phyloP scores from a whole-genome alignment of 164 flowering plant species.

The Stephania japonica region DNA sequence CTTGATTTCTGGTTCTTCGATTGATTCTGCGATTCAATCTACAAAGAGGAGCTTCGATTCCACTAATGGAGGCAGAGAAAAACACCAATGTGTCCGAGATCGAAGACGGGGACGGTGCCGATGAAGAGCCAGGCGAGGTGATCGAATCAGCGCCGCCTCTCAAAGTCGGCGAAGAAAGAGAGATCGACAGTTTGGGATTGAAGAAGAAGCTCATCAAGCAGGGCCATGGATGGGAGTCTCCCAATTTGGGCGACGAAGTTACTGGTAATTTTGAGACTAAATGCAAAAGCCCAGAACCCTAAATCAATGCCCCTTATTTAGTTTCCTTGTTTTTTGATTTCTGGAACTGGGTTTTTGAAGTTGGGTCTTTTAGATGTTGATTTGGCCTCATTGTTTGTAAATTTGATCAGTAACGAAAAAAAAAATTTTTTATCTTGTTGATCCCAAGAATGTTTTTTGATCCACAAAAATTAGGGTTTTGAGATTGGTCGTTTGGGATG shows the following conservation, averaged over 20 bases:
- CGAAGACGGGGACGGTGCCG: slow-evolving; percentile 36
- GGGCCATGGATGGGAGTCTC: slow-evolving; percentile 57
- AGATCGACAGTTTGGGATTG: slow-evolving; percentile 32
- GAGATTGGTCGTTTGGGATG: background rate
- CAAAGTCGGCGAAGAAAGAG: slow-evolving; percentile 64
- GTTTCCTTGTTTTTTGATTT: background rate
- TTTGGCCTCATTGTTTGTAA: too few relatives aligned
- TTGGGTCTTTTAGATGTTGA: too few relatives aligned
- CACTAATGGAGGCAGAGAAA: slow-evolving; percentile 13
- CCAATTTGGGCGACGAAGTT: slow-evolving; percentile 60
- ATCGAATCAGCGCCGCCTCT: slow-evolving; percentile 75
- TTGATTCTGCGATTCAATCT: background rate
- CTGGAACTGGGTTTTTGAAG: too few relatives aligned
- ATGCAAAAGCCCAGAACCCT: background rate
- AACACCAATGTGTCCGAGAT: slow-evolving; percentile 25
- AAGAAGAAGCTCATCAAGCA: slow-evolving; percentile 61
- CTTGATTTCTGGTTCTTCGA: background rate
- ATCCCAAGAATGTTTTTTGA: too few relatives aligned
- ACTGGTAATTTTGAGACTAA: slow-evolving; percentile 28
- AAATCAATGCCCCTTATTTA: background rate
- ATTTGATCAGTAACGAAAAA: too few relatives aligned
- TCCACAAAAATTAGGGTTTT: too few relatives aligned
- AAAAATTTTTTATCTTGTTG: too few relatives aligned
- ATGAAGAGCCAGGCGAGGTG: slow-evolving; percentile 66
- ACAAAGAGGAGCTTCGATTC: background rate